phyloP scores from a whole-genome alignment of 371 early-diverging fungal genomes.

The Lichtheimia ornata region DNA sequence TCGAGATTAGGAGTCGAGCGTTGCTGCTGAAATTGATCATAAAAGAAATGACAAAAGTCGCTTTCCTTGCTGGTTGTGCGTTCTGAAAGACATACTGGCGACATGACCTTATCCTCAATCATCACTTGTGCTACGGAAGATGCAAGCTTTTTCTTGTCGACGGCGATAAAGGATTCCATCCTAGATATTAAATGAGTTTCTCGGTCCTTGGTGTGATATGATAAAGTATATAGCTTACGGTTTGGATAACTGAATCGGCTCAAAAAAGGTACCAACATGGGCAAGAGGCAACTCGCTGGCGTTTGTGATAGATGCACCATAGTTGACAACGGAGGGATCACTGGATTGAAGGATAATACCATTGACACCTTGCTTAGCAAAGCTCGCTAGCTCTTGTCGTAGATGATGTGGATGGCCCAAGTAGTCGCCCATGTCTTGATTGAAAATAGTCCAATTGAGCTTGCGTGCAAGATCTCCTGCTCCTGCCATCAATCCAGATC shows the following conservation, averaged over 20 bases:
- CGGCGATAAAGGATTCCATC: slow-evolving; percentile 17
- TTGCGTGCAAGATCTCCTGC: slow-evolving; percentile 24
- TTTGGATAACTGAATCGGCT: slow-evolving; percentile 7
- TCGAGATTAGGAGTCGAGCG: no score
- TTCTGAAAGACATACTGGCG: slow-evolving; percentile 29
- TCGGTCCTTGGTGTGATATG: not conserved
- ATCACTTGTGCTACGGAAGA: slow-evolving; percentile 18
- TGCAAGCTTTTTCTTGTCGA: slow-evolving; percentile 18
- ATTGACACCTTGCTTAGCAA: slow-evolving; percentile 11
- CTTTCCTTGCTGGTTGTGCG: not conserved
- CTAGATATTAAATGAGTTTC: slow-evolving; percentile 4
- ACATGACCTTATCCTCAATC: slow-evolving; percentile 10
- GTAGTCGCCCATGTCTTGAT: slow-evolving; percentile 13
- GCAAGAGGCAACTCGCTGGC: slow-evolving; percentile 9
- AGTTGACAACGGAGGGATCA: slow-evolving; percentile 14
- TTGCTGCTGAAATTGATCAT: slow-evolving; percentile 11
- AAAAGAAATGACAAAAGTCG: slow-evolving; percentile 30
- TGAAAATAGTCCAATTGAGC: slow-evolving; percentile 32
- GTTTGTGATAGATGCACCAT: slow-evolving; percentile 15
- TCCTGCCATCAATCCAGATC: slow-evolving; percentile 28
- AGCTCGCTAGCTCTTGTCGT: slow-evolving; percentile 11
- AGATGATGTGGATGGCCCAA: slow-evolving; percentile 9
- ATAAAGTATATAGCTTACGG: not conserved
- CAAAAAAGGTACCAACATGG: slow-evolving; percentile 23
- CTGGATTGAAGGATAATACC: slow-evolving; percentile 29